Evolutionary conservation across 1,284 basidiomycete species (phyloP), one percentile per base, ranked within the genome.

Genomic region (Leccinum solheimii): DNA sequence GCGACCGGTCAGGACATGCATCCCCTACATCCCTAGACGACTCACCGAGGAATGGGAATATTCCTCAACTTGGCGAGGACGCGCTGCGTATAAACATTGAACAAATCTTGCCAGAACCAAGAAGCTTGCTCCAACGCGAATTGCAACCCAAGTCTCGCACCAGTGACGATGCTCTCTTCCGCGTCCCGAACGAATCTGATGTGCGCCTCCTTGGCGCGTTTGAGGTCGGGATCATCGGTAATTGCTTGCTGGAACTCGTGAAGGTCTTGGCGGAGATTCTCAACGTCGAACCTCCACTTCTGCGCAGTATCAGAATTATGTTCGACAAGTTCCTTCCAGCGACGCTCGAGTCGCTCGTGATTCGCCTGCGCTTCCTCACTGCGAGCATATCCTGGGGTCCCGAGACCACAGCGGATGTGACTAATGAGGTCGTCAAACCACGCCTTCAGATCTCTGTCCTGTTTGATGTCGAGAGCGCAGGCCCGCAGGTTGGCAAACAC

Each of bases 81-180:
- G 10, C 80, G 79, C 6, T 87, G 87, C 1, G 85, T 66, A 60
- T 88, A 87, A 5, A 87, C 85, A 62, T 83, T 85, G 78, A 88
- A 85, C 6, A 88, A 57, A 58, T 90, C 88, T 70, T 86, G 82
- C 86, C 86, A 89, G 75, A 90, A 82, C 88, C 88, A 90, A 1
- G 84, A 81, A 3, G 81, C 81, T 52, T 85, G 80, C 54, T 87
- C 85, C 66, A 85, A 69, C 3, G 80, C 78, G 10, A 79, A 77
- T 66, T 86, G 79, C 53, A 86, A 58, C 13, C 81, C 81, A 0
- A 72, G 62, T 48, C 58, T 51, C 1, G 61, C 64, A 0, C 78
- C 75, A 0, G 76, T 75, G 23, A 78, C 76, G 7, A 80, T 64
- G 16, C 83, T 68, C n/a, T 73, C 66, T 66, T 83, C 80, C 16